Percentiles rank a stretch among this genome's conserved stretches.
Evolutionary conservation across 192 early-diverging fungal genomes (phyloP).

Genomic region (Mortierella alpina): DNA sequence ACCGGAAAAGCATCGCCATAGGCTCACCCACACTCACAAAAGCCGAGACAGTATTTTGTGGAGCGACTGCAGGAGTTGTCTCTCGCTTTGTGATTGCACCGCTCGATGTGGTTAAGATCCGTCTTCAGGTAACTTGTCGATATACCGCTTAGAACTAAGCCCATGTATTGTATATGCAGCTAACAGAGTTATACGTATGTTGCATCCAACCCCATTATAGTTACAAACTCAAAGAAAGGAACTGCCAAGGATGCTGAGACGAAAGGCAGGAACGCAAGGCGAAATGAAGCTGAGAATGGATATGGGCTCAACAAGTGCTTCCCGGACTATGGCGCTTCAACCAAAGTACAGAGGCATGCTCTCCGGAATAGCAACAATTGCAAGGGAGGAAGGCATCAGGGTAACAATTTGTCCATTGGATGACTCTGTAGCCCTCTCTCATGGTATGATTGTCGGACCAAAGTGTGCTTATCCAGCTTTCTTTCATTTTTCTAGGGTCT

Average conservation of each 20-base stretch:
- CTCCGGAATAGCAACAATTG: slow-evolving; percentile 74
- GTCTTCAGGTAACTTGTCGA: slow-evolving; percentile 65
- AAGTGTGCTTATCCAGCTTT: not conserved
- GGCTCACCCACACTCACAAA: slow-evolving; percentile 35
- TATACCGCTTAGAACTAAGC: not conserved
- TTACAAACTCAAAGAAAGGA: slow-evolving; percentile 45
- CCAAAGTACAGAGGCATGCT: slow-evolving; percentile 73
- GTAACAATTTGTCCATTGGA: slow-evolving; percentile 43
- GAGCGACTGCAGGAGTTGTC: slow-evolving; percentile 56
- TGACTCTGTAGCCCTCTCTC: not conserved
- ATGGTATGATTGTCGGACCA: not conserved
- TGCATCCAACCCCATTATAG: not conserved
- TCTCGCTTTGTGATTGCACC: slow-evolving; percentile 89
- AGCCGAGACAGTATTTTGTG: slow-evolving; percentile 38
- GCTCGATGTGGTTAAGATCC: slow-evolving; percentile 94
- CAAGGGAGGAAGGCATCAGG: slow-evolving; percentile 83
- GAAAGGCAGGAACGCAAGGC: not conserved
- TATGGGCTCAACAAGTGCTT: not conserved
- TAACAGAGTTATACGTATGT: too few species aligned
- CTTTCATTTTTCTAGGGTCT: slow-evolving; percentile 63
- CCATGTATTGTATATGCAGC: not conserved
- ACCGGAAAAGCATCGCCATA: slow-evolving; percentile 16
- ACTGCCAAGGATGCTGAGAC: slow-evolving; percentile 27
- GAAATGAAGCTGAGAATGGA: slow-evolving; percentile 1
- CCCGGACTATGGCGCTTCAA: not conserved